A percentile compares a stretch with the other conserved stretches of the same genome.
Evolutionary conservation across 768 basidiomycete genomes (phyloP).

Genomic region (Hygrophoropsis aurantiaca): DNA sequence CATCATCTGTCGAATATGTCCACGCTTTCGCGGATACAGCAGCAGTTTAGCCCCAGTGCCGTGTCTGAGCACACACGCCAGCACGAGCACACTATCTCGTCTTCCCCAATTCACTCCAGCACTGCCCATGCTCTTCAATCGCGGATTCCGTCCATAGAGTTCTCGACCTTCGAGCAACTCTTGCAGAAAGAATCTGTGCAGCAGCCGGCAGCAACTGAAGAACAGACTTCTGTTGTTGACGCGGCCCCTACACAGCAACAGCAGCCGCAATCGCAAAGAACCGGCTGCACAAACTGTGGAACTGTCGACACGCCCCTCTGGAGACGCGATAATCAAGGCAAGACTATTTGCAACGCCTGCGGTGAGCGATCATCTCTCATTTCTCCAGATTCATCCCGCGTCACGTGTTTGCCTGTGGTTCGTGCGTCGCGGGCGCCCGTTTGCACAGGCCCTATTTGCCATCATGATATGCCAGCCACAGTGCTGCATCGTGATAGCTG

Average conservation of each 20-base stretch:
- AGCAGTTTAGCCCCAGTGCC: constrained; percentile 40
- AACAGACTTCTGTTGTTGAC: constrained; percentile 10
- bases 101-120: constrained; percentile 20
- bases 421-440: constrained; percentile 34
- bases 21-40: constrained; percentile 48
- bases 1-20: constrained; percentile 40
- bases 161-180: constrained; percentile 30
- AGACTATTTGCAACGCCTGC: constrained; percentile 86
- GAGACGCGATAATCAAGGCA: constrained; percentile 80
- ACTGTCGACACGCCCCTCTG: constrained; percentile 81
- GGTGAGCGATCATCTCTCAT: constrained; percentile 56
- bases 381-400: constrained; percentile 25
- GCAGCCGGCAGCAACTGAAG: constrained; percentile 10
- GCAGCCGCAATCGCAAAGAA: constrained; percentile 39
- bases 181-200: constrained; percentile 31
- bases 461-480: constrained; percentile 30
- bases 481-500: constrained; percentile 22
- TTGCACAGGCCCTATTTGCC: constrained; percentile 25
- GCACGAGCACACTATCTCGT: constrained; percentile 10
- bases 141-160: constrained; percentile 26
- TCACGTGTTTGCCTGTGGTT: constrained; percentile 41
- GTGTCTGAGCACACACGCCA: constrained; percentile 29
- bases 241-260: constrained; percentile 20
- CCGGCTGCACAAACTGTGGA: constrained; percentile 68
- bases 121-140: constrained; percentile 26